A percentile compares a stretch with the other conserved stretches of the same genome.
phyloP scores from a whole-genome alignment of 163 green algal genomes.

The Coccomyxa subellipsoidea region DNA sequence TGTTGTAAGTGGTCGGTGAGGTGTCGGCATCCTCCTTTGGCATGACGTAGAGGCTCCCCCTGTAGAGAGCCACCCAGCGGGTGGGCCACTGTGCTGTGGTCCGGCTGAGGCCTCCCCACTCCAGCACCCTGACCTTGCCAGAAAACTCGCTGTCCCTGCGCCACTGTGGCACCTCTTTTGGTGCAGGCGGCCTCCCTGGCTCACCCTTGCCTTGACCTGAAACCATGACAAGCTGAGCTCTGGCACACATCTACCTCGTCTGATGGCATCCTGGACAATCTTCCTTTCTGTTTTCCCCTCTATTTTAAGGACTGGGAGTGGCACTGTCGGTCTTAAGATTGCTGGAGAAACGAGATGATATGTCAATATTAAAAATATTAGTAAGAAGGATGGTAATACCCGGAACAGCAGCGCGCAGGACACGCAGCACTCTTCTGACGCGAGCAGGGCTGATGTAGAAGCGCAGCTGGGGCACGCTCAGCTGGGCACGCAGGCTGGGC shows the following conservation, averaged over 20 bases:
- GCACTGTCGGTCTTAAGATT: no score
- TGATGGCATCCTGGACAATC: no score
- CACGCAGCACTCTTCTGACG: conserved; percentile 69
- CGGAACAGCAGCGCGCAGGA: conserved; percentile 46
- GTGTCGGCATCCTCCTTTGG: conserved; percentile 10
- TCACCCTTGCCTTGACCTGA: background rate
- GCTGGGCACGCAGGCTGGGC: conserved; percentile 54
- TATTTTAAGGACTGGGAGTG: no score
- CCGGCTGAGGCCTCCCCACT: conserved; percentile 55
- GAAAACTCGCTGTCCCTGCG: conserved; percentile 33
- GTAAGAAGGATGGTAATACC: background rate
- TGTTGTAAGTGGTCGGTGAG: conserved; percentile 1
- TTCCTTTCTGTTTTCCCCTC: no score
- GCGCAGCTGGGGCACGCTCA: conserved; percentile 58
- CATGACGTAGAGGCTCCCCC: conserved; percentile 50
- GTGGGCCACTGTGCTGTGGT: conserved; percentile 44
- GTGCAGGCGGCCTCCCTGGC: background rate
- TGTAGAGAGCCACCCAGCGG: conserved; percentile 51
- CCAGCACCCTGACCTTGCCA: conserved; percentile 42
- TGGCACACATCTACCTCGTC: no score
- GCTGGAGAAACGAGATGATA: no score
- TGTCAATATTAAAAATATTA: no score
- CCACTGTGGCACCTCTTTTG: conserved; percentile 25
- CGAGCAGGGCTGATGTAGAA: conserved; percentile 74
- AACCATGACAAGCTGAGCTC: background rate